These are phyloP conservation scores for Leccinum incarnatum DNA, from an alignment of 768 basidiomycete genomes.

Conservation along the genomic window DNA sequence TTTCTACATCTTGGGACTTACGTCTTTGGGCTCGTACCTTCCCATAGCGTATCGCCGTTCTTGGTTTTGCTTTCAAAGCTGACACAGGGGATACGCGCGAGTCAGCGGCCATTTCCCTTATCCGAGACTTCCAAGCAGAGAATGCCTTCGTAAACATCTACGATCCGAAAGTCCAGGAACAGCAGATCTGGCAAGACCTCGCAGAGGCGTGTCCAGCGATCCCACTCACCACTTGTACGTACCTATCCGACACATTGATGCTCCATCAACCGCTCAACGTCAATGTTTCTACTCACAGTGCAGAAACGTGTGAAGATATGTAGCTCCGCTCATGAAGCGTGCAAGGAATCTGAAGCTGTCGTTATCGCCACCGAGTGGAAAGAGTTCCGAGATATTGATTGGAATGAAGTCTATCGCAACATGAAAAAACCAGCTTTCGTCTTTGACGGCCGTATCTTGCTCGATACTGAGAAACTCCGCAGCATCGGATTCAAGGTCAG, in stretches of 20 bases:
- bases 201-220: constrained; percentile 63
- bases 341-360: constrained; percentile 85
- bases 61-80: constrained; percentile 99
- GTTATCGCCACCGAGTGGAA: constrained; percentile 98
- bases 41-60: constrained; percentile 81
- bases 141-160: constrained; percentile 84
- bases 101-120: constrained; percentile 90
- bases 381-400: constrained; percentile 92
- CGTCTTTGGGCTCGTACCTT: constrained; percentile 7
- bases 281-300: constrained; percentile 44
- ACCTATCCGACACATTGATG: neutral
- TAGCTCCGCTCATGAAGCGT: constrained; percentile 79
- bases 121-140: constrained; percentile 91
- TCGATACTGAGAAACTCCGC: constrained; percentile 76
- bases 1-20: constrained; percentile 8
- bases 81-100: constrained; percentile 99
- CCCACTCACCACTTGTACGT: constrained; percentile 65
- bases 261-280: neutral
- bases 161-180: constrained; percentile 83
- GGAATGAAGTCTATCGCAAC: constrained; percentile 75
- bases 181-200: constrained; percentile 87
- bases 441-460: constrained; percentile 88
- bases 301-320: constrained; percentile 85
- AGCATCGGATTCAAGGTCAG: constrained; percentile 86
- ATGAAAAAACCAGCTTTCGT: constrained; percentile 99